Conservation (phyloP, 768 basidiomycete species). For the Lactifluus echinatus region DNA sequence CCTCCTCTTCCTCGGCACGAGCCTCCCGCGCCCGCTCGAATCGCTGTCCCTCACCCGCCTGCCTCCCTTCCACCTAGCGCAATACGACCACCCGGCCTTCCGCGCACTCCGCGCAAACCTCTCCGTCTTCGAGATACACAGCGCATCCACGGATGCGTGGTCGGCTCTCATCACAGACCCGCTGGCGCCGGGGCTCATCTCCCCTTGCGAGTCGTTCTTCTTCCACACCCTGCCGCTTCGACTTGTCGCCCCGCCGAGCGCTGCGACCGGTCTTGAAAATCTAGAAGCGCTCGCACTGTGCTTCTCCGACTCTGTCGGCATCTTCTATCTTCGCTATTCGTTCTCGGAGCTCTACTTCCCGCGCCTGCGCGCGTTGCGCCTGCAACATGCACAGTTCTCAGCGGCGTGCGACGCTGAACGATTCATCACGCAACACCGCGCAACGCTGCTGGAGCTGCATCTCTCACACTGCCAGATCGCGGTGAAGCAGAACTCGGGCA, state of each 20-base stretch:
- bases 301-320: conserved; percentile 7
- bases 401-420: conserved; percentile 3
- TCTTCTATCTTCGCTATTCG: neutral
- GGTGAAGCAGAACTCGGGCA: neutral
- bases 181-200: neutral
- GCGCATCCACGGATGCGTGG: neutral
- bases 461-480: conserved; percentile 8
- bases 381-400: conserved; percentile 14
- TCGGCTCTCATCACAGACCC: neutral
- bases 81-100: conserved; percentile 1
- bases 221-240: neutral
- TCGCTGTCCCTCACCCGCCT: conserved; percentile 4
- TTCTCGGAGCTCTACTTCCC: conserved; percentile 8
- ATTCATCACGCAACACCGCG: conserved; percentile 4
- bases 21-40: neutral
- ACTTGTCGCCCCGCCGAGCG: neutral
- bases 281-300: conserved; percentile 9
- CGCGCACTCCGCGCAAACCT: neutral
- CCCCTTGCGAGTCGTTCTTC: conserved; percentile 11
- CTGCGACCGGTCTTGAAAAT: neutral
- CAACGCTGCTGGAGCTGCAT: conserved; percentile 8
- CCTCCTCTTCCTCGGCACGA: neutral
- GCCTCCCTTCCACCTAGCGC: conserved; percentile 4
- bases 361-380: conserved; percentile 3
- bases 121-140: conserved; percentile 3